Base-by-base conservation (phyloP, 257 asterid species). In the Solanum pennellii region DNA sequence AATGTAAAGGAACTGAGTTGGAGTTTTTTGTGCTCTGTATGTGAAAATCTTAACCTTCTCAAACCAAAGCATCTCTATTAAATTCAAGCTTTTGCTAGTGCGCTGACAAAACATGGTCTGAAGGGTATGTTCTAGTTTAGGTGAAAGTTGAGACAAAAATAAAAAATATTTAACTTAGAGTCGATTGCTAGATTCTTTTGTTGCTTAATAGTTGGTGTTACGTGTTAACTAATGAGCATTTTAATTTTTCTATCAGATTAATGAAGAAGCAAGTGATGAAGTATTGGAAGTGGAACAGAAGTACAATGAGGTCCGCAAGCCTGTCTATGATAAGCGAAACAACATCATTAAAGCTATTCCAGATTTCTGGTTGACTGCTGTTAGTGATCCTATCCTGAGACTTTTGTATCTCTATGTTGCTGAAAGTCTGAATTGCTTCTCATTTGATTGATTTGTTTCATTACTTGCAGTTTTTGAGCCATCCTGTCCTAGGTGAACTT, bases 351-450 rank as follows among this genome's bases (percentile, higher is more conserved):
- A 93, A 89, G 89, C 96, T 52, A 95, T 96, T 89, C 96, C 99
- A 35, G 98, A 96, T 87, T 97, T 97, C 93, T 97, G 99, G 99
- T 86, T 96, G 93, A 97, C 97, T 83, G 99, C 98, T 47, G 99
- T 97, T 69, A 92, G 98, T 95, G 66, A 79, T 90, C 56, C 52
- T 59, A 79, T 44, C 84, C 84, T 79, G 79, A 76, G 16, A 20
- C 60, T 76, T 76, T 27, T 3, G 6, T 27, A 21, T 44, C 62
- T 27, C 65, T 44, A 79, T 79, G 52, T 39, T 16, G 0, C 41
- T 45, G 23, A 6, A 79, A 60, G 39, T 62, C 42, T 45, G 23
- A 29, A 33, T 72, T 37, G 14, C 20, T 25, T 66, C 62, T 42
- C 65, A 44, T 45, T 83, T 83, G 84, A 20, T 59, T 59, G 66